Evolutionary conservation across 1,139 yeast genomes (phyloP), one percentile per base, ranked within the genome.

Genomic region (Eremothecium sinecaudum): DNA sequence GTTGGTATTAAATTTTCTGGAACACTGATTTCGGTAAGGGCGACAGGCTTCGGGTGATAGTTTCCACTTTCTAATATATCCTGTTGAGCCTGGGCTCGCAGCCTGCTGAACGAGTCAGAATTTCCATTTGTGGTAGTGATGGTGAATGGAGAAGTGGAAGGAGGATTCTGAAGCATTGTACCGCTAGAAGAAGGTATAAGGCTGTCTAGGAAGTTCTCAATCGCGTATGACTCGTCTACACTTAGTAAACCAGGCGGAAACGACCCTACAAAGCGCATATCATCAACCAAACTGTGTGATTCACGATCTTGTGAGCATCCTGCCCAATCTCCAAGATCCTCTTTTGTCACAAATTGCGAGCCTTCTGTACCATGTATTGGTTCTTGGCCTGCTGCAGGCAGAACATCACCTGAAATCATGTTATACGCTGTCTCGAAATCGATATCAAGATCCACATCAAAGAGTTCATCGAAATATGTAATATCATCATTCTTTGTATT

Each of bases 381-480:
- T n/a, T n/a, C n/a, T 31, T 10, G 7, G 10, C 21, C 21, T 19
- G 21, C 8, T 23, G 13, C 9, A 23, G 25, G 12, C 7, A n/a
- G 6, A 18, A 28, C 9, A 28, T 34, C 22, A 17, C 33, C 37
- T n/a, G 24, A 29, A 18, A 53, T 40, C 47, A 54, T 45, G 32
- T 50, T 48, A 34, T 54, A 56, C 5, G 60, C 60, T 3, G 60
- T 56, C 33, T 56, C 60, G 31, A 56, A 56, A 38, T 56, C 60
- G 15, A 54, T 43, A 15, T 52, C 58, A 15, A 48, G 42, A 36
- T 51, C 58, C 18, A 50, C 39, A 30, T 53, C 56, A 15, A 51
- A 45, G 14, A 48, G 37, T 28, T 49, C 47, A 14, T 19, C 34
- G 6, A 31, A 19, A 19, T 10, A 10, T 20, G 23, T 20, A n/a